Conservation (phyloP, 352 stramenopile genomes). For the Phytophthora colocasiae region DNA sequence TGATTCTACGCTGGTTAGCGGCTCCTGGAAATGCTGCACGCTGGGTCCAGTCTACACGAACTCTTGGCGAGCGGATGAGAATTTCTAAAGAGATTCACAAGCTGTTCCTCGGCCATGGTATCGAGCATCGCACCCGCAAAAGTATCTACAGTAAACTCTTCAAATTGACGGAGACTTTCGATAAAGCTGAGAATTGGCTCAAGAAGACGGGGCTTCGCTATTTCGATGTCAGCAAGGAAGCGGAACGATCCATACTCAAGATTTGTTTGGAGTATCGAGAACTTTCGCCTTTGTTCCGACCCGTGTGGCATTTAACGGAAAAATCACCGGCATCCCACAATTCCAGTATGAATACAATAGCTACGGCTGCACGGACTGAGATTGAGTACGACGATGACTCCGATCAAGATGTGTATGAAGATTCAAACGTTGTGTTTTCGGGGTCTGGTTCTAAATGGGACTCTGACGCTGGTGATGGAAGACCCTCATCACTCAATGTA, state of each 20-base stretch:
- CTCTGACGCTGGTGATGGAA: slow-evolving; percentile 11
- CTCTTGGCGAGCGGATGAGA: background rate
- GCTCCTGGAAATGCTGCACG: slow-evolving; percentile 34
- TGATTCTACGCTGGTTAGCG: slow-evolving; percentile 38
- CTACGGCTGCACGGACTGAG: background rate
- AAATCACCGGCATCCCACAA: background rate
- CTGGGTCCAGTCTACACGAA: slow-evolving; percentile 13
- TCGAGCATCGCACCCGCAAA: background rate
- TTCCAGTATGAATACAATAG: background rate
- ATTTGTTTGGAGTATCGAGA: slow-evolving; percentile 14
- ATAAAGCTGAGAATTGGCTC: slow-evolving; percentile 10
- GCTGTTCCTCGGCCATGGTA: slow-evolving; percentile 1
- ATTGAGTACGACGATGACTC: slow-evolving; percentile 1
- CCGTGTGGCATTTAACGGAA: background rate
- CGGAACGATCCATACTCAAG: slow-evolving; percentile 1
- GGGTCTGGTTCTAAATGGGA: slow-evolving; percentile 12
- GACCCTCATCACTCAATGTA: slow-evolving; percentile 14
- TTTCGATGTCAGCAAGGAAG: slow-evolving; percentile 1
- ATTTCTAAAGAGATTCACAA: slow-evolving; percentile 4
- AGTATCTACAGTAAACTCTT: slow-evolving; percentile 11
- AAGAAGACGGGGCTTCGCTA: background rate
- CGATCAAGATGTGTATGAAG: background rate
- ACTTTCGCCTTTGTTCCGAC: slow-evolving; percentile 3
- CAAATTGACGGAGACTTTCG: background rate
- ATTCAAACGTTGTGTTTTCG: background rate